A percentile compares a stretch with the other conserved stretches of the same genome.
phyloP scores from a whole-genome alignment of 2,329 filamentous ascomycete species.

The Colletotrichum cordylinicola region DNA sequence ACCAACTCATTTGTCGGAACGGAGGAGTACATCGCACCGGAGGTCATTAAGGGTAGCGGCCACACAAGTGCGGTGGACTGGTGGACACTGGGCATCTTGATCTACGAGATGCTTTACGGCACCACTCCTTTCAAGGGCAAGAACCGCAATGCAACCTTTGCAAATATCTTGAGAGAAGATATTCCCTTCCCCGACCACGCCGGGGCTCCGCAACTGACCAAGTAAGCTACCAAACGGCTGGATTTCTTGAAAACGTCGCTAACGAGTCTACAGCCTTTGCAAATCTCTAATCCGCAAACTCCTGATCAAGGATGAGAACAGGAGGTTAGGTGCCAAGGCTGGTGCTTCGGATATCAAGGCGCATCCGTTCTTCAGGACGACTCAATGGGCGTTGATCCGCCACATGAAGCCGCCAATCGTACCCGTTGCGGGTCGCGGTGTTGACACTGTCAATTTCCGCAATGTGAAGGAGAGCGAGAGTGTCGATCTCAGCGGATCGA shows the following conservation, averaged over 20 bases:
- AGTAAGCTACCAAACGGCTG: slow-evolving; percentile 58
- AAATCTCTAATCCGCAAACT: slow-evolving; percentile 97
- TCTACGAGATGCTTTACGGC: slow-evolving; percentile 99
- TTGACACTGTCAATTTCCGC: slow-evolving; percentile 96
- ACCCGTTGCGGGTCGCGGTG: slow-evolving; percentile 85
- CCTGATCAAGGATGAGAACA: slow-evolving; percentile 96
- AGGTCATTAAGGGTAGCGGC: slow-evolving; percentile 98
- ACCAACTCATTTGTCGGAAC: slow-evolving; percentile 99
- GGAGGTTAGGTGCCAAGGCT: slow-evolving; percentile 89
- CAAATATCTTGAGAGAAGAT: slow-evolving; percentile 94
- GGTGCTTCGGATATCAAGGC: slow-evolving; percentile 96
- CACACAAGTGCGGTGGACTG: slow-evolving; percentile 99
- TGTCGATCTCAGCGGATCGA: slow-evolving; percentile 78
- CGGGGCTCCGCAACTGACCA: slow-evolving; percentile 84
- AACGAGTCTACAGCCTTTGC: slow-evolving; percentile 71
- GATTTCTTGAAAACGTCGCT: neutral
- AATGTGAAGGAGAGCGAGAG: slow-evolving; percentile 98
- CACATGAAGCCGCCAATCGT: slow-evolving; percentile 99
- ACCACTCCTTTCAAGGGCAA: slow-evolving; percentile 99
- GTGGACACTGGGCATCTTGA: slow-evolving; percentile 97
- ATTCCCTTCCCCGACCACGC: slow-evolving; percentile 94
- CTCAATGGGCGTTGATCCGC: slow-evolving; percentile 94
- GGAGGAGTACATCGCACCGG: slow-evolving; percentile 97
- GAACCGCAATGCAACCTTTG: slow-evolving; percentile 97
- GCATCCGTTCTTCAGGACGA: slow-evolving; percentile 94